A percentile compares a stretch with the other conserved stretches of the same genome.
phyloP scores from a whole-genome alignment of 192 early-diverging fungal genomes.

The Haplosporangium gracile region DNA sequence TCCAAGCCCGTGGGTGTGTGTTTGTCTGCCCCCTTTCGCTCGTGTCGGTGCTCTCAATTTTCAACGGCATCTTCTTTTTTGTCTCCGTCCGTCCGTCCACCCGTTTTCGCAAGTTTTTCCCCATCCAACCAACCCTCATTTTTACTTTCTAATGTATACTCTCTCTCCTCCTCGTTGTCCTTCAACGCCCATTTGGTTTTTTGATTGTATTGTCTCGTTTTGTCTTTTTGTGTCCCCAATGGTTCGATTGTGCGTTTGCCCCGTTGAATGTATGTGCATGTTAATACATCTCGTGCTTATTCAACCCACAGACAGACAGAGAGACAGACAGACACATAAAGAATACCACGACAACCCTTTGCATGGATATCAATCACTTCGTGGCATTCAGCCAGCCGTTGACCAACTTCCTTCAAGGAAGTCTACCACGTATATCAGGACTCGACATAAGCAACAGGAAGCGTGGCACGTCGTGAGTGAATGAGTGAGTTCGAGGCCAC shows the following conservation, averaged over 20 bases:
- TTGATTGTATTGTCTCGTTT: background rate
- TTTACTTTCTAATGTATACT: background rate
- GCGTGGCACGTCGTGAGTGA: background rate
- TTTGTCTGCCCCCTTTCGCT: background rate
- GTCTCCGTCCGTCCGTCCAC: background rate
- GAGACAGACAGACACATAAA: background rate
- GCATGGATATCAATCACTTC: background rate
- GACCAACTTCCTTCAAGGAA: background rate
- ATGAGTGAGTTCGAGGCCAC: background rate
- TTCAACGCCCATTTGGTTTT: background rate
- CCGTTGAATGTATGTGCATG: background rate
- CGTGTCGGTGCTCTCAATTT: background rate
- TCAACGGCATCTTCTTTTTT: background rate
- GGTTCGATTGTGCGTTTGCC: background rate
- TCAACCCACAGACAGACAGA: background rate
- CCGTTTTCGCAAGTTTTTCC: background rate
- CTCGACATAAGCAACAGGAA: background rate
- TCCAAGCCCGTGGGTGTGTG: background rate
- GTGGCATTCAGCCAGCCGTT: background rate
- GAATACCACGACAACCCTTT: background rate
- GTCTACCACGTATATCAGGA: background rate
- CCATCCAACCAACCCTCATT: background rate
- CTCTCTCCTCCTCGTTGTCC: background rate
- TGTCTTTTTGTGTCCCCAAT: background rate
- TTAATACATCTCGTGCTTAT: conserved; percentile 4